Base-by-base conservation (phyloP, 306 rosid species). In the Glycine soja region DNA sequence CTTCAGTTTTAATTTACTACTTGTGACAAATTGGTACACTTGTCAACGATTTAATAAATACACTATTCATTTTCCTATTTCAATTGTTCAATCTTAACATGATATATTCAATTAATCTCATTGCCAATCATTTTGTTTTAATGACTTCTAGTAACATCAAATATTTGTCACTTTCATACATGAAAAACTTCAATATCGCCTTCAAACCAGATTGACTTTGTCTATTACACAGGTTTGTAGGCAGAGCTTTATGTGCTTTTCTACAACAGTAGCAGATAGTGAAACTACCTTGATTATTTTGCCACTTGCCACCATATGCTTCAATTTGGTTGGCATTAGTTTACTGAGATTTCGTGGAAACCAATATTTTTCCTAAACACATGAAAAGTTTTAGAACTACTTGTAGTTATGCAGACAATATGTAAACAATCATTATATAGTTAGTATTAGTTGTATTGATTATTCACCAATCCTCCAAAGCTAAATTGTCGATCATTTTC, bases 301-400 rank as follows among this genome's bases (percentile, higher is more conserved):
- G 82, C 98, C 97, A 61, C 74, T 90, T 80, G 84, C 82, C 46
- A 85, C 71, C 98, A 95, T 85, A 79, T 95, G 91, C 94, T 92
- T 93, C 87, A 95, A 68, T 86, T 91, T 91, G 63, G 91, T 65
- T 56, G 92, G 80, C 77, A 95, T 82, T 66, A 92, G 76, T 83
- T 89, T 92, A 79, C 78, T 87, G 74, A 92, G 92, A 86, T 91
- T 91, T 86, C 92, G 87, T 13, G 93, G 97, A 42, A 92, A 88
- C 90, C 78, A 88, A 79, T 90, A 91, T 42, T 93, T 91, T 73
- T 90, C 97, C 98, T 94, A 58, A 30, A 68, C 73, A 75, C 71
- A 83, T 69, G 65, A 76, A 63, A 71, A 78, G 24, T 74, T 43
- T 72, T 81, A 83, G 73, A 80, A 80, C 72, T 42, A 48, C 47